These are phyloP conservation scores for Penicillium sp. DNA, from an alignment of 2,329 filamentous ascomycete species.

Conservation along the genomic window DNA sequence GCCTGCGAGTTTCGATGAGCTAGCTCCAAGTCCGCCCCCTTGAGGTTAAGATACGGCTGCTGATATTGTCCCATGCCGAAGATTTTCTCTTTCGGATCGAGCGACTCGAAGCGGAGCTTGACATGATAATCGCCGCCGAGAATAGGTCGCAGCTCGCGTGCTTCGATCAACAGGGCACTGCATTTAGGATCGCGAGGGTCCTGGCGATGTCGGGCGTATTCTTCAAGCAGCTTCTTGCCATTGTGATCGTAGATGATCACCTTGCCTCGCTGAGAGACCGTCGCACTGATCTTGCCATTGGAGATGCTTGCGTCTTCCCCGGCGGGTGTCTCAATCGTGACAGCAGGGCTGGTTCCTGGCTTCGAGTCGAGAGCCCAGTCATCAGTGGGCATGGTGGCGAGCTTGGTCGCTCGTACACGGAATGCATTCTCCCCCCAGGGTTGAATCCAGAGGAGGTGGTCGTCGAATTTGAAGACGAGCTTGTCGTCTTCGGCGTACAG, in stretches of 20 bases:
- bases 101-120: slow-evolving; percentile 61
- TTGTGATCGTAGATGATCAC: slow-evolving; percentile 50
- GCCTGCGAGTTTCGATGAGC: slow-evolving; percentile 69
- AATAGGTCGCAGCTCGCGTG: slow-evolving; percentile 60
- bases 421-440: slow-evolving; percentile 44
- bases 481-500: slow-evolving; percentile 37
- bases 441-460: slow-evolving; percentile 42
- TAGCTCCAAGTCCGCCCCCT: slow-evolving; percentile 64
- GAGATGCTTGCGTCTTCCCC: slow-evolving; percentile 43
- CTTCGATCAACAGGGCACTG: slow-evolving; percentile 59
- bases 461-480: slow-evolving; percentile 42
- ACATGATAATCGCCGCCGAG: slow-evolving; percentile 59
- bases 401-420: slow-evolving; percentile 41
- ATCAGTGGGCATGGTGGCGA: slow-evolving; percentile 38
- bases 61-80: slow-evolving; percentile 72
- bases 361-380: slow-evolving; percentile 40
- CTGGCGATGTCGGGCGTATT: slow-evolving; percentile 54
- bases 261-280: slow-evolving; percentile 53
- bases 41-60: slow-evolving; percentile 64
- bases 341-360: slow-evolving; percentile 9
- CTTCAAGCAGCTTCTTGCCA: slow-evolving; percentile 53
- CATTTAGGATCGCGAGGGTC: slow-evolving; percentile 61
- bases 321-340: slow-evolving; percentile 19
- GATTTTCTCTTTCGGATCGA: slow-evolving; percentile 60
- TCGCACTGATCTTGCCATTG: slow-evolving; percentile 54